Evolutionary conservation across 2,329 filamentous ascomycete genomes (phyloP).

Genomic region (Pezicula radicicola): DNA sequence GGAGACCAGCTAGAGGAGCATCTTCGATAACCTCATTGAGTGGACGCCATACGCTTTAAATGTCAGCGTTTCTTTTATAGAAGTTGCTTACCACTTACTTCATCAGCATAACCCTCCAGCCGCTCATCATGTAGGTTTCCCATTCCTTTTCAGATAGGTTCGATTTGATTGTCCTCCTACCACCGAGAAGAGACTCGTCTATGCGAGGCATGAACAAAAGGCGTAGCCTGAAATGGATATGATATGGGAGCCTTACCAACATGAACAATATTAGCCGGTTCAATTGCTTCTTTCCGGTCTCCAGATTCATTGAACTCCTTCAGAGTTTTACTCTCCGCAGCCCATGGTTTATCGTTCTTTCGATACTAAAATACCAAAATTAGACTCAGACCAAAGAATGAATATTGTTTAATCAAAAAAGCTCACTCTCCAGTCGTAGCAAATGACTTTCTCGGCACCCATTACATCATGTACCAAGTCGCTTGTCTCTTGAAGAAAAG

Average conservation of each 20-base stretch:
- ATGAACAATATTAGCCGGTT: too few relatives aligned
- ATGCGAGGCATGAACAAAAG: too few relatives aligned
- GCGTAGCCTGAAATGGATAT: too few relatives aligned
- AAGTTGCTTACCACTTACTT: neutral
- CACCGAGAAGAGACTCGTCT: too few relatives aligned
- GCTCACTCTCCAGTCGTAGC: neutral
- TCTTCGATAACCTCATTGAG: conserved; percentile 1
- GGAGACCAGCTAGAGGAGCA: conserved; percentile 21
- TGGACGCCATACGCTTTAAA: neutral
- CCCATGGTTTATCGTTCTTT: too few relatives aligned
- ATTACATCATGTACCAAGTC: neutral
- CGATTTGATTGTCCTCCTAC: too few relatives aligned
- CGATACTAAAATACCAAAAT: neutral
- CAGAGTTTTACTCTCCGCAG: too few relatives aligned
- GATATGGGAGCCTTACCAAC: too few relatives aligned
- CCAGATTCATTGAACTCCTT: too few relatives aligned
- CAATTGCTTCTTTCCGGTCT: too few relatives aligned
- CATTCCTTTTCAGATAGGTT: too few relatives aligned
- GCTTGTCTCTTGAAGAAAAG: neutral
- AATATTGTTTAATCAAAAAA: neutral
- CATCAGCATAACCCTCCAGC: neutral
- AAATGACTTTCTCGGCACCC: neutral
- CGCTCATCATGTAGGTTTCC: neutral
- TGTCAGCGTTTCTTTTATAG: neutral
- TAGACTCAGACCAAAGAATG: neutral